phyloP scores from a whole-genome alignment of 2,329 filamentous ascomycete species.

The Massarina eburnea region DNA sequence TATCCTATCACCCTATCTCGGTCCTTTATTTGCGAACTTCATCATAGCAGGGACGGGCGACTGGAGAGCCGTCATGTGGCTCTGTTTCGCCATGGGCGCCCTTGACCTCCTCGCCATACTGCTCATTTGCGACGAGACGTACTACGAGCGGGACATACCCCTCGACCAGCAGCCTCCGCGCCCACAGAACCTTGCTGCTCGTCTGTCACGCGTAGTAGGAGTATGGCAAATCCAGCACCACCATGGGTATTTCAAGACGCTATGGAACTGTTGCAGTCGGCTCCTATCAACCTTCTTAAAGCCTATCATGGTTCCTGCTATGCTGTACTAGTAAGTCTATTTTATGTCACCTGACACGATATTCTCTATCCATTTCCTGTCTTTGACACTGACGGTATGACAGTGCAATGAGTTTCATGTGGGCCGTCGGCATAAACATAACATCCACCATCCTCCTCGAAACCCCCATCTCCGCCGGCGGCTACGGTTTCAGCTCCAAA shows the following conservation, averaged over 20 bases:
- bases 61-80: conserved; percentile 30
- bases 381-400: too few species aligned
- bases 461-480: conserved; percentile 17
- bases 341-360: not conserved
- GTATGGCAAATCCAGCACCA: conserved; percentile 39
- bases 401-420: conserved; percentile 28
- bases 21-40: conserved; percentile 33
- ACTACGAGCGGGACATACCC: conserved; percentile 31
- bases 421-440: conserved; percentile 31
- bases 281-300: conserved; percentile 25
- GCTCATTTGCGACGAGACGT: conserved; percentile 38
- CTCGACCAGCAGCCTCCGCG: conserved; percentile 18
- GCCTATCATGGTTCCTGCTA: conserved; percentile 25
- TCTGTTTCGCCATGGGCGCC: conserved; percentile 21
- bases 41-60: conserved; percentile 24
- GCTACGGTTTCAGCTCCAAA: conserved; percentile 23
- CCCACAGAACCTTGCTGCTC: conserved; percentile 13
- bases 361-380: not conserved
- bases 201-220: conserved; percentile 27
- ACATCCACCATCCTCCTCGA: conserved; percentile 28
- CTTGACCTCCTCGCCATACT: conserved; percentile 26
- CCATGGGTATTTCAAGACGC: conserved; percentile 28
- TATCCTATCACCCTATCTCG: conserved; percentile 35
- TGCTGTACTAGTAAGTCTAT: conserved; percentile 30
- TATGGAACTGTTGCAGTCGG: conserved; percentile 17